Conservation (phyloP, 148 eudicot species). For the Amaranthus hypochondriacus region DNA sequence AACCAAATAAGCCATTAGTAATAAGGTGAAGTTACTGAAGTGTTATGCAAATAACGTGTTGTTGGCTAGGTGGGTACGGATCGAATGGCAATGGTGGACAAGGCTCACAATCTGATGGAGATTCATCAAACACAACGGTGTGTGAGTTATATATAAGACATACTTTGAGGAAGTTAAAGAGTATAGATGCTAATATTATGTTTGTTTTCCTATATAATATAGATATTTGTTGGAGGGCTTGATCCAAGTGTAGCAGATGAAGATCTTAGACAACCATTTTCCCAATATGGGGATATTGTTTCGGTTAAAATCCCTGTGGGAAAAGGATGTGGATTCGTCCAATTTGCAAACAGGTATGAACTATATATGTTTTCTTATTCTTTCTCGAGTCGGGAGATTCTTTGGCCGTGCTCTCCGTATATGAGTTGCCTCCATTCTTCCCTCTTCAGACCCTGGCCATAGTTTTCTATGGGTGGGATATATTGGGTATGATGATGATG, state of each 20-base stretch:
- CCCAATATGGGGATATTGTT: conserved; percentile 82
- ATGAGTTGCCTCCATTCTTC: no score
- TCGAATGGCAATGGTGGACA: conserved; percentile 59
- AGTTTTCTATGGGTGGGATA: no score
- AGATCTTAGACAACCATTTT: conserved; percentile 85
- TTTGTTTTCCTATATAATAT: not conserved
- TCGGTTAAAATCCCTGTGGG: conserved; percentile 94
- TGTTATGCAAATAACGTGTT: conserved; percentile 7
- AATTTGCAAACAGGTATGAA: conserved; percentile 77
- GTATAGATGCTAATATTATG: no score
- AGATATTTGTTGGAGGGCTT: conserved; percentile 99
- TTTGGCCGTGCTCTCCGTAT: no score
- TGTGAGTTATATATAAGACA: conserved; percentile 34
- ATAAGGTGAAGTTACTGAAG: not conserved
- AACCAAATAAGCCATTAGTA: no score
- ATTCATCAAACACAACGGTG: conserved; percentile 86
- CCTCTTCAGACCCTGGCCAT: no score
- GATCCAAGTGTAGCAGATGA: conserved; percentile 86
- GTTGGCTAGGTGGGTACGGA: conserved; percentile 58
- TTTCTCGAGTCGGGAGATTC: no score
- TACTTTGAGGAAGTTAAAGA: no score
- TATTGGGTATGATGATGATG: no score
- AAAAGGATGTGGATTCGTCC: conserved; percentile 97
- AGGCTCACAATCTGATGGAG: conserved; percentile 80
- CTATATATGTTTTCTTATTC: not conserved